Conservation (phyloP, 139 green algal genomes). For the Limnomonas spitsbergensis region DNA sequence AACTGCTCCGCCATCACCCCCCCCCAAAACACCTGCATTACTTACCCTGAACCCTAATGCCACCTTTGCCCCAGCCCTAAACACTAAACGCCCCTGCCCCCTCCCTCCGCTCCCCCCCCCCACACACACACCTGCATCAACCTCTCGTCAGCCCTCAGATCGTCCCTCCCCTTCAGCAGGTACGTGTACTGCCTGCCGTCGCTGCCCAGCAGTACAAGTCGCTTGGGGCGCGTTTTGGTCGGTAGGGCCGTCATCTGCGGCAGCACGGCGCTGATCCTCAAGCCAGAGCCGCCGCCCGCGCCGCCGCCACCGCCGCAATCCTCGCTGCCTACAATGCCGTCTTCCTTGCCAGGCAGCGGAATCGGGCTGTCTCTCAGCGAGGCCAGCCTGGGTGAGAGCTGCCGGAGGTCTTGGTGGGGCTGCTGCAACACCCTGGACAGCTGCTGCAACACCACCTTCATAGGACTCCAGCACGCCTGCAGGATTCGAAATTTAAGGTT, state of each 20-base stretch:
- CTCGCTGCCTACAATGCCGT: too few species aligned
- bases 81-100: too few species aligned
- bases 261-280: background rate
- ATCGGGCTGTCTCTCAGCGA: slow-evolving; percentile 18
- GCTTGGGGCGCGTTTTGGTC: slow-evolving; percentile 92
- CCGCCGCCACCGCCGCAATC: too few species aligned
- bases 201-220: slow-evolving; percentile 63
- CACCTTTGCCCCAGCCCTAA: too few species aligned
- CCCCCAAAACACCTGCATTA: too few species aligned
- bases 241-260: slow-evolving; percentile 40
- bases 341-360: background rate
- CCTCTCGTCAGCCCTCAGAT: slow-evolving; percentile 79
- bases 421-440: slow-evolving; percentile 33
- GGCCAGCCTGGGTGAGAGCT: slow-evolving; percentile 50
- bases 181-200: slow-evolving; percentile 70
- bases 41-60: too few species aligned
- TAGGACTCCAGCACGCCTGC: slow-evolving; percentile 34
- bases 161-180: slow-evolving; percentile 87
- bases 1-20: too few species aligned
- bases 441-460: slow-evolving; percentile 45
- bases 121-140: slow-evolving; percentile 82
- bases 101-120: too few species aligned
- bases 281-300: too few species aligned
- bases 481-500: background rate
- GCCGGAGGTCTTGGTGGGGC: slow-evolving; percentile 24